Conservation (phyloP, 257 asterid genomes). For the Nicotiana attenuata region DNA sequence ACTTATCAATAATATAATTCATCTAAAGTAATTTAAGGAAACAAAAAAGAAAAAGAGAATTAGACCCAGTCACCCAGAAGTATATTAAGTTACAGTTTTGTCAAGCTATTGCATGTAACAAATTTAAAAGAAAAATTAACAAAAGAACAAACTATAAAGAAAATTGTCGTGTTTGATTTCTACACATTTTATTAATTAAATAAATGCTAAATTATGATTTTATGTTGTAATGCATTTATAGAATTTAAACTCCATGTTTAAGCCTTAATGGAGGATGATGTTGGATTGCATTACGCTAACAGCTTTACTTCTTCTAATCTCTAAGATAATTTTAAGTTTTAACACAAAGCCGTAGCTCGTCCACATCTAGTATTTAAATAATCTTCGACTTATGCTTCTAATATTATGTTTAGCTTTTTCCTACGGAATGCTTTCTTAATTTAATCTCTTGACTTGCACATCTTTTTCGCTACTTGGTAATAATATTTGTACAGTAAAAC, state of each 20-base stretch:
- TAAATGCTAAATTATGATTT: too few species aligned
- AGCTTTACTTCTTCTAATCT: not conserved
- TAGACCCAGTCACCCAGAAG: too few species aligned
- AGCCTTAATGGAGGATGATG: not conserved
- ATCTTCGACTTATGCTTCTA: not conserved
- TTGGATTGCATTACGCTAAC: not conserved
- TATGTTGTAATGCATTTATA: not conserved
- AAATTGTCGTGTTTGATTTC: not conserved
- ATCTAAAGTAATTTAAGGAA: too few species aligned
- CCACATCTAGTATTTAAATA: not conserved
- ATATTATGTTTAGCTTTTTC: not conserved
- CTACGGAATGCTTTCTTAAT: not conserved
- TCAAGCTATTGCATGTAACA: too few species aligned
- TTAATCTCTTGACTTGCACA: not conserved
- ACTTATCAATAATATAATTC: too few species aligned
- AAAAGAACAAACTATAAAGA: not conserved
- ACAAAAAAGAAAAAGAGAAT: too few species aligned
- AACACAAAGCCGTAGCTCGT: not conserved
- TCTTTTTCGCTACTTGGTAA: too few species aligned
- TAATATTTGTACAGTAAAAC: too few species aligned
- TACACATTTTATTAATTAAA: too few species aligned
- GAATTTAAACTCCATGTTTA: not conserved
- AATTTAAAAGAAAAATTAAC: not conserved
- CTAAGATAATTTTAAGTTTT: not conserved
- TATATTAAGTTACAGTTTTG: too few species aligned